Evolutionary conservation across 352 stramenopile species (phyloP).

Genomic region (Phytophthora brassicae): DNA sequence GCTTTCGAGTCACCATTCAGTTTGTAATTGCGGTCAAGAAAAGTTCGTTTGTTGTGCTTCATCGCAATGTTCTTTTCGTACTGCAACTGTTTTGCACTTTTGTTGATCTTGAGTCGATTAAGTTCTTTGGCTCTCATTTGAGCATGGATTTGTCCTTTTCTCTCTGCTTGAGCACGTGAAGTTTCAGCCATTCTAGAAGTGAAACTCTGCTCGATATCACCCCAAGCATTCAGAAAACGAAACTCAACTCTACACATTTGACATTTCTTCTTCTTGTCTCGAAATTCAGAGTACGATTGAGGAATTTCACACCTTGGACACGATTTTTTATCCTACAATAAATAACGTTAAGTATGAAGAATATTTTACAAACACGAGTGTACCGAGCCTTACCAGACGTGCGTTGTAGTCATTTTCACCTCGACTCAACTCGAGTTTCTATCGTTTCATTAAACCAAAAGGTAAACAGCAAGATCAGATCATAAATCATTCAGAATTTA

Average conservation of each 20-base stretch:
- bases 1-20: conserved; percentile 48
- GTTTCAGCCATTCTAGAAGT: conserved; percentile 58
- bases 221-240: conserved; percentile 71
- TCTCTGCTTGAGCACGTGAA: conserved; percentile 41
- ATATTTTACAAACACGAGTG: background rate
- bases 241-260: conserved; percentile 81
- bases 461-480: background rate
- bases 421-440: conserved; percentile 75
- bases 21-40: conserved; percentile 70
- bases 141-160: conserved; percentile 51
- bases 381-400: conserved; percentile 34
- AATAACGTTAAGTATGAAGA: no score
- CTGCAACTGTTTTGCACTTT: conserved; percentile 61
- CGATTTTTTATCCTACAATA: conserved; percentile 85
- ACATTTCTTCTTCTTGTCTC: conserved; percentile 87
- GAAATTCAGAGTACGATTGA: conserved; percentile 83
- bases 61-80: conserved; percentile 68
- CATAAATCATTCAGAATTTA: background rate
- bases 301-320: conserved; percentile 67
- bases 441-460: conserved; percentile 1
- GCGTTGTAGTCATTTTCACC: conserved; percentile 79
- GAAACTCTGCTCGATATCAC: conserved; percentile 67
- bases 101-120: conserved; percentile 31
- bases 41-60: conserved; percentile 52
- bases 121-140: conserved; percentile 46